Evolutionary conservation across 805 yeast genomes (phyloP), one percentile per base, ranked within the genome.

Genomic region (Priceomyces castillae): DNA sequence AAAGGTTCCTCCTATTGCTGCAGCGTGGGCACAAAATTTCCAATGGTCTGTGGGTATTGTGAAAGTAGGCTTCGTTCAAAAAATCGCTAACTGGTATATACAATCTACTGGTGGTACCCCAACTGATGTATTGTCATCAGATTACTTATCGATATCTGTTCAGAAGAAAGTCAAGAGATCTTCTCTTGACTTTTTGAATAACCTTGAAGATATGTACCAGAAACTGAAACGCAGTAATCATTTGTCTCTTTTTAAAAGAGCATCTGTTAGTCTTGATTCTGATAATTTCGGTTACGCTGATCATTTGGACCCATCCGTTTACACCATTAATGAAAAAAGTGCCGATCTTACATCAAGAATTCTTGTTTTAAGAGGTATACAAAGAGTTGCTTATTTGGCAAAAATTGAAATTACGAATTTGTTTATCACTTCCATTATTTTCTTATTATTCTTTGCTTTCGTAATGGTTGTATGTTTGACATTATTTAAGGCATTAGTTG

Each of bases 11-110:
- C 99, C 99, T 2, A 90, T 94, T 53, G 98, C 97, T 4, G 89
- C 96, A 2, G 90, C 98, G 2, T 92, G 99, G 99, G 82, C 95
- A 25, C 96, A 92, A 66, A 94, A 92, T 69, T 94, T 94, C 73
- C 82, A 81, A 65, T 92, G 98, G 98, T 82, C 97, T 1, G 78
- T 92, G 78, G 99, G 99, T 37, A 83, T 92, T 50, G 86, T 94
- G 54, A 76, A 77, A 42, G 80, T 82, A 6, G 64, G 67, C 11
- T 87, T 90, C 57, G 84, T 92, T 80, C 97, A 90, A 63, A 63
- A 73, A 34, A 86, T 89, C 49, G 84, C 94, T 51, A 79, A 84
- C 61, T 92, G 99, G 99, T 92, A 92, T 63, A 83, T 92, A 41
- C 97, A 92, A 67, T 72, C 96, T 6, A 94, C 99, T 1, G 97